Evolutionary conservation across 2,329 filamentous ascomycete species (phyloP), one percentile per base, ranked within the genome.

Genomic region (Nemania bipapillata): DNA sequence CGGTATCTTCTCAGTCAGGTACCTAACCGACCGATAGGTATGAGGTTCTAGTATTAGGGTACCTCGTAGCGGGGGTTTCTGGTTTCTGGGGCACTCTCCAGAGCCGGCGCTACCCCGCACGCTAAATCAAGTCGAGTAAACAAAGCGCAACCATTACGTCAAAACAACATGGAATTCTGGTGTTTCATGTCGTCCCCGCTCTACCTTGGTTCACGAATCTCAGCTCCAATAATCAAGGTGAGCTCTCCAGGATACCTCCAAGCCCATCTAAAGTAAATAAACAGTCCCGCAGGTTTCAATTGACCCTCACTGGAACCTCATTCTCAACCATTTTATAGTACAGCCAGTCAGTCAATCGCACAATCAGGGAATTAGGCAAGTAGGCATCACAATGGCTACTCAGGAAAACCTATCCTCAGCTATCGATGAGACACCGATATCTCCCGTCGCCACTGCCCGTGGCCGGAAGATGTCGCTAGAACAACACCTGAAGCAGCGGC

Each of bases 401-500:
- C 70, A 78, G n/a, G 73, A 71, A 66, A 72, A 66, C 11, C 58
- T 68, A 45, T 22, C 67, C 28, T 55, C 68, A 37, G 24, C 73
- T 45, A 78, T 90, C 72, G 89, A 91, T 77, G 82, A 88, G 72
- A 85, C 85, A 15, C 83, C 87, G 72, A 87, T 91, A 80, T 86
- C 84, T 49, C 86, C 86, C 68, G 82, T 84, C 71, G 84, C 84
- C 50, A 82, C 85, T 59, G 74, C 78, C 60, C 77, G 81, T 26
- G 82, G 78, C 49, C 86, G 88, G 74, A 88, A 87, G 79, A 90
- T 92, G 83, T 93, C 91, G 3, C 85, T 94, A 12, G 90, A 92
- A 80, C 89, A 90, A 75, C 89, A 92, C 76, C 84, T 93, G 62
- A 87, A 90, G 78, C 88, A 90, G 74, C 91, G 93, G 47, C 91